phyloP scores from a whole-genome alignment of 495 filamentous ascomycete genomes.

The Penicillium arizonense region DNA sequence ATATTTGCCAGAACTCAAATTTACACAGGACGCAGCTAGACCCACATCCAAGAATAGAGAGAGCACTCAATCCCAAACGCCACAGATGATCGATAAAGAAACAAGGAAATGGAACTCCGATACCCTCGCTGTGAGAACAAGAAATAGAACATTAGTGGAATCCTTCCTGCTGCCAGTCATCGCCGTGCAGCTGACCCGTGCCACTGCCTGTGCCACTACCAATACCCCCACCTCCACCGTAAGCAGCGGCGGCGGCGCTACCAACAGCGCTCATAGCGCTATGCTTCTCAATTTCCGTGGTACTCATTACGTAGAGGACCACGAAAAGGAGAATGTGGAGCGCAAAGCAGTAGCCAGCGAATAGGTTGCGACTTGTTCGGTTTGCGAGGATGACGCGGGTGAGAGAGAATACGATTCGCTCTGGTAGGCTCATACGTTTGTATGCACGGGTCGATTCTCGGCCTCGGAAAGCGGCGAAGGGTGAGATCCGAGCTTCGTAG shows the following conservation, averaged over 20 bases:
- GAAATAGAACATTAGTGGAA: slow-evolving; percentile 36
- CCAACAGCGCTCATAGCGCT: slow-evolving; percentile 46
- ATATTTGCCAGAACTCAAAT: slow-evolving; percentile 3
- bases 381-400: slow-evolving; percentile 89
- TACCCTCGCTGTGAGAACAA: slow-evolving; percentile 19
- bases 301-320: slow-evolving; percentile 82
- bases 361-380: slow-evolving; percentile 86
- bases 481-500: slow-evolving; percentile 92
- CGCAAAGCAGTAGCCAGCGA: slow-evolving; percentile 89
- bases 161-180: slow-evolving; percentile 63
- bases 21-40: slow-evolving; percentile 4
- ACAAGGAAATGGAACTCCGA: slow-evolving; percentile 13
- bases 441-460: slow-evolving; percentile 90
- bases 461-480: slow-evolving; percentile 91
- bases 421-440: slow-evolving; percentile 88
- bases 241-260: slow-evolving; percentile 42
- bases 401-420: slow-evolving; percentile 85
- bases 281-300: slow-evolving; percentile 56
- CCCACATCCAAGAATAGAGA: slow-evolving; percentile 9
- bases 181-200: slow-evolving; percentile 44
- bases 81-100: slow-evolving; percentile 13
- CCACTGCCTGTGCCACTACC: slow-evolving; percentile 32
- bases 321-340: slow-evolving; percentile 84
- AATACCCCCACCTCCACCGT: slow-evolving; percentile 27
- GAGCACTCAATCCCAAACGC: slow-evolving; percentile 15